Evolutionary conservation across 2,329 filamentous ascomycete genomes (phyloP).

Genomic region (Beauveria caledonica): DNA sequence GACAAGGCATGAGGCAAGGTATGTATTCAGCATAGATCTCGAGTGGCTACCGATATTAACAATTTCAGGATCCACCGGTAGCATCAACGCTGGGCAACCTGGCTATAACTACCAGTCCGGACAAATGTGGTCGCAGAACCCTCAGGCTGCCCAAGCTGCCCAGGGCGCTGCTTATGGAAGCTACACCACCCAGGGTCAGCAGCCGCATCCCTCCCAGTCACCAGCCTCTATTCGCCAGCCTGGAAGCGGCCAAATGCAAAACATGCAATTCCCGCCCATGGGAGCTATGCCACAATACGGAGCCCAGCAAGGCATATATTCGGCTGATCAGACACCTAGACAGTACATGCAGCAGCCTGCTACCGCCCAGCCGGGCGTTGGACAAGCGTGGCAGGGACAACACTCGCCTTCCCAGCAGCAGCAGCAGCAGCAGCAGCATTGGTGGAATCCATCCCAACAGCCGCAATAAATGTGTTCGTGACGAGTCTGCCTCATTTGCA

Average conservation of each 20-base stretch:
- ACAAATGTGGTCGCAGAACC: conserved; percentile 60
- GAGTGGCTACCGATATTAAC: conserved; percentile 60
- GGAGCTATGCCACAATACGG: conserved; percentile 47
- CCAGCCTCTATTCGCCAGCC: conserved; percentile 52
- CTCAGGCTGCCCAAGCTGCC: conserved; percentile 34
- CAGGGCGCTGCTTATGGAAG: conserved; percentile 37
- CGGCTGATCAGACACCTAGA: conserved; percentile 53
- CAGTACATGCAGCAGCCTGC: conserved; percentile 60
- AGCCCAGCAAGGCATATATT: conserved; percentile 49
- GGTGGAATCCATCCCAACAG: conserved; percentile 14
- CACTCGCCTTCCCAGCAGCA: conserved; percentile 41
- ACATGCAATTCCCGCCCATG: conserved; percentile 57
- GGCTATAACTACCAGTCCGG: conserved; percentile 56
- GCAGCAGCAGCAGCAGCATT: conserved; percentile 9
- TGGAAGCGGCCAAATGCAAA: conserved; percentile 45
- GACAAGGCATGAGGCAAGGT: conserved; percentile 63
- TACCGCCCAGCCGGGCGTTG: conserved; percentile 33
- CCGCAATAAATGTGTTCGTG: conserved; percentile 9
- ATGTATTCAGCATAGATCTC: conserved; percentile 40
- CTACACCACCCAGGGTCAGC: conserved; percentile 46
- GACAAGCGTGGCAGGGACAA: conserved; percentile 49
- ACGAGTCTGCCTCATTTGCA: not conserved
- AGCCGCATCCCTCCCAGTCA: conserved; percentile 43
- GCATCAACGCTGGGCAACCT: conserved; percentile 40
- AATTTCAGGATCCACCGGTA: conserved; percentile 43